Percentiles rank a stretch among this genome's conserved stretches.
Evolutionary conservation across 192 early-diverging fungal species (phyloP).

Genomic region (Fimicolochytrium jonesii): DNA sequence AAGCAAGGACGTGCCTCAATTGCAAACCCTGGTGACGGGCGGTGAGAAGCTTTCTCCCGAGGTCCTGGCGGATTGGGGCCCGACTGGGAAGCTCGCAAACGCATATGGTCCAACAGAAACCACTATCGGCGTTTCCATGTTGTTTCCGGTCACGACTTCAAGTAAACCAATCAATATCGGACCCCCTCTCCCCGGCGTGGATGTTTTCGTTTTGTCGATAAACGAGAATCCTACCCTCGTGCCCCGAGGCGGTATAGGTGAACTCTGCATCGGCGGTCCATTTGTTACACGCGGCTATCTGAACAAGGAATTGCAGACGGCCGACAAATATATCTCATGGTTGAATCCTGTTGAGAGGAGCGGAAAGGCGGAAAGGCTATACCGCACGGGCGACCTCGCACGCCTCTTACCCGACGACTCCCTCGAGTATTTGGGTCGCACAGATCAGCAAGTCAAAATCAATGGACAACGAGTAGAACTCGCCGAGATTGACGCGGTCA

Average conservation of each 20-base stretch:
- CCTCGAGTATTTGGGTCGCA: conserved; percentile 25
- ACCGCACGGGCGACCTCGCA: conserved; percentile 27
- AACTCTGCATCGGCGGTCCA: conserved; percentile 38
- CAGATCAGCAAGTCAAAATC: conserved; percentile 49
- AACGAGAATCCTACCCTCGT: conserved; percentile 9
- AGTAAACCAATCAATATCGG: conserved; percentile 10
- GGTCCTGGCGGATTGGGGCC: conserved; percentile 11
- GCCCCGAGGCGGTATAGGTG: conserved; percentile 33
- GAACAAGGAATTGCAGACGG: conserved; percentile 36
- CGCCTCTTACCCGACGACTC: conserved; percentile 23
- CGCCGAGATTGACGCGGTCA: conserved; percentile 35
- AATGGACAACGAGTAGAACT: conserved; percentile 46
- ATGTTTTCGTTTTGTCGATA: conserved; percentile 10
- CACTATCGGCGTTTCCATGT: conserved; percentile 28
- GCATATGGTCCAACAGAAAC: conserved; percentile 28
- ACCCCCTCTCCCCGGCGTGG: not conserved
- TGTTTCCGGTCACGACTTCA: not conserved
- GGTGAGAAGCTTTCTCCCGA: conserved; percentile 15
- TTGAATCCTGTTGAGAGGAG: conserved; percentile 10
- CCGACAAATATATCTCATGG: conserved; percentile 27
- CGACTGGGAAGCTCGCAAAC: not conserved
- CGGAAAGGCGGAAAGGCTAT: conserved; percentile 9
- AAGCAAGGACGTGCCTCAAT: conserved; percentile 1
- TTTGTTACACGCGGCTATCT: conserved; percentile 41
- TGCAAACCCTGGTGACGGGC: conserved; percentile 10